Conservation (phyloP, 2,329 filamentous ascomycete genomes). For the Fusarium sp. region DNA sequence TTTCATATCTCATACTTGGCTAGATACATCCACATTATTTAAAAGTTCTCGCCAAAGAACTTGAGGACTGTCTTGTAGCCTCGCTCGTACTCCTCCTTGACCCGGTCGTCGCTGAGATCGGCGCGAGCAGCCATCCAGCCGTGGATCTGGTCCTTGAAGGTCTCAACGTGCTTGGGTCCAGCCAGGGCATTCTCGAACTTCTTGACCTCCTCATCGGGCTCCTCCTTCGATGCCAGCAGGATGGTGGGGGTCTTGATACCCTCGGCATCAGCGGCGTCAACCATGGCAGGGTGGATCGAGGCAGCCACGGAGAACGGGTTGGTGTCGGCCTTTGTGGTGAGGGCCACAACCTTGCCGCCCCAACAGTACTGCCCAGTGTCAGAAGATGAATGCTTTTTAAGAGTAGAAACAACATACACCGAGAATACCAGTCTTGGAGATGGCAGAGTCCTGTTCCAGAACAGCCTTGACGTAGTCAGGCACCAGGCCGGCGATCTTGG, state of each 20-base stretch:
- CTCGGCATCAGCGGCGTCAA: conserved; percentile 71
- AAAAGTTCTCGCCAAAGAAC: conserved; percentile 68
- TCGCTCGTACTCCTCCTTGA: conserved; percentile 71
- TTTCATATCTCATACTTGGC: conserved; percentile 21
- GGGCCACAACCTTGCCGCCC: conserved; percentile 75
- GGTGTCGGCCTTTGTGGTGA: conserved; percentile 60
- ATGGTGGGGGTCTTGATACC: conserved; percentile 71
- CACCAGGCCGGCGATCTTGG: conserved; percentile 60
- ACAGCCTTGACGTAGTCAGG: conserved; percentile 68
- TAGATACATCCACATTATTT: conserved; percentile 21
- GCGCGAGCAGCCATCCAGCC: conserved; percentile 80
- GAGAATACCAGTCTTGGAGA: conserved; percentile 70
- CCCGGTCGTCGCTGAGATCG: conserved; percentile 66
- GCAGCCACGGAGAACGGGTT: conserved; percentile 69
- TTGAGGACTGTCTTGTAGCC: conserved; percentile 70
- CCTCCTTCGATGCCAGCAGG: conserved; percentile 75
- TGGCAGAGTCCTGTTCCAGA: conserved; percentile 62
- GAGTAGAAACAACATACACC: conserved; percentile 59
- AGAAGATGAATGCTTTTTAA: neutral
- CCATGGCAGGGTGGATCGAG: conserved; percentile 71
- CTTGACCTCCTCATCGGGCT: conserved; percentile 66
- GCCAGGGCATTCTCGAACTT: conserved; percentile 67
- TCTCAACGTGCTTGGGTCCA: conserved; percentile 71
- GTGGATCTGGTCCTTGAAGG: conserved; percentile 75
- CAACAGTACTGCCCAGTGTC: conserved; percentile 67